Base-by-base conservation (phyloP, 1,284 basidiomycete species). In the Testicularia cyperi region DNA sequence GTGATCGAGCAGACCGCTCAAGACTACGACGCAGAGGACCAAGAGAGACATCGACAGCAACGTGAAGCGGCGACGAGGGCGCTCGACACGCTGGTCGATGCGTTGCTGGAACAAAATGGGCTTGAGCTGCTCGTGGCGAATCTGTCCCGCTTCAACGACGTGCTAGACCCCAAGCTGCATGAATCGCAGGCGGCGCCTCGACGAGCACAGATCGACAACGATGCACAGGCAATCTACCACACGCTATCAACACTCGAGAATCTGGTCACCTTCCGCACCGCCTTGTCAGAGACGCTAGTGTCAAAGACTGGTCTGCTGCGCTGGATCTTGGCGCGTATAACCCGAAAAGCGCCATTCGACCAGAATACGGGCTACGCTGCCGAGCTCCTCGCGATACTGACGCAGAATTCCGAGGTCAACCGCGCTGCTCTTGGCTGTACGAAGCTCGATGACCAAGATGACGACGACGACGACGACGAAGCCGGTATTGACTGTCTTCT, bases 111-210 rank as follows among this genome's bases (percentile, higher is more conserved):
- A 52, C 84, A 87, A 67, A 88, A 89, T 1, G 82, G 94, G 6
- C 79, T 92, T 35, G 92, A 96, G 70, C 79, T 98, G 3, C 81
- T 97, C 5, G 90, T 95, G 0, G 86, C 92, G 61, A 98, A 96
- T 70, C 80, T 98, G 20, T 9, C 34, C 1, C 49, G 72, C n/a
- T 68, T 75, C 32, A 34, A 65, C 23, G 72, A 72, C 32, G 14
- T 24, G 10, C 30, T 55, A 22, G 53, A 55, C 15, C 31, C 54
- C 10, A 12, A 24, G 3, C 20, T 37, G 12, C 48, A 53, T 2
- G 44, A 56, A 26, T 6, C 6, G 10, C 8, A 33, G 21, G 38
- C 22, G 27, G 48, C 56, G 9, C 6, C 22, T 2, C 38, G 23
- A 16, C 46, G 32, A 30, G 40, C 52, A 6, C 41, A 68, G 40